A percentile compares a stretch with the other conserved stretches of the same genome.
Evolutionary conservation across 345 rosid species (phyloP).

Genomic region (Sisymbrium irio): DNA sequence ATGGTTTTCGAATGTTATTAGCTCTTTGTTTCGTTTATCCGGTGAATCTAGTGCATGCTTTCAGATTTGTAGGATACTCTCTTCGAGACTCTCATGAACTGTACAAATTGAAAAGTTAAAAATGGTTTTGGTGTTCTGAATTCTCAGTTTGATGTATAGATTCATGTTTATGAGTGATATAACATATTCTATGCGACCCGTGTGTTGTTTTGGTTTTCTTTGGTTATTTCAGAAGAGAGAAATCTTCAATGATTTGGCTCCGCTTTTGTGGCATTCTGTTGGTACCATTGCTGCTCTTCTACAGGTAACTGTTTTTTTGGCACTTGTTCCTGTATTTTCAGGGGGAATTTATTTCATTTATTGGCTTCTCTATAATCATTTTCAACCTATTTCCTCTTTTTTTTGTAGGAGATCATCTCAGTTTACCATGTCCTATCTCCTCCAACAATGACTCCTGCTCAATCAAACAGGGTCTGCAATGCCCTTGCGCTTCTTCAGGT

Average conservation of each 20-base stretch:
- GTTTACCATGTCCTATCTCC: conserved; percentile 36
- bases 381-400: not conserved
- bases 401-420: conserved; percentile 54
- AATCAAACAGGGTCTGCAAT: conserved; percentile 41
- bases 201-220: conserved; percentile 32
- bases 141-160: not conserved
- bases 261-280: conserved; percentile 53
- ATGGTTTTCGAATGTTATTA: not conserved
- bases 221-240: conserved; percentile 37
- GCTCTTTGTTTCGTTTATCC: not conserved
- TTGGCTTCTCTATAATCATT: not conserved
- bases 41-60: not conserved
- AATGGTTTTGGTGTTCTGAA: not conserved
- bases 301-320: conserved; percentile 33
- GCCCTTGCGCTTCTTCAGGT: conserved; percentile 63
- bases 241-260: conserved; percentile 40
- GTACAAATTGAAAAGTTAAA: not conserved
- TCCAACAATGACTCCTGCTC: conserved; percentile 28
- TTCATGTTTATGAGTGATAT: not conserved
- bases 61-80: conserved; percentile 1
- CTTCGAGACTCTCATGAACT: not conserved
- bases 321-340: not conserved
- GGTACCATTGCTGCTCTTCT: conserved; percentile 42
- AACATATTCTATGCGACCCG: not conserved
- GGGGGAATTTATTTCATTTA: not conserved